Percentiles rank a stretch among this genome's conserved stretches.
Conservation (phyloP, 2,329 filamentous ascomycete genomes). For the Pseudogymnoascus sp. region DNA sequence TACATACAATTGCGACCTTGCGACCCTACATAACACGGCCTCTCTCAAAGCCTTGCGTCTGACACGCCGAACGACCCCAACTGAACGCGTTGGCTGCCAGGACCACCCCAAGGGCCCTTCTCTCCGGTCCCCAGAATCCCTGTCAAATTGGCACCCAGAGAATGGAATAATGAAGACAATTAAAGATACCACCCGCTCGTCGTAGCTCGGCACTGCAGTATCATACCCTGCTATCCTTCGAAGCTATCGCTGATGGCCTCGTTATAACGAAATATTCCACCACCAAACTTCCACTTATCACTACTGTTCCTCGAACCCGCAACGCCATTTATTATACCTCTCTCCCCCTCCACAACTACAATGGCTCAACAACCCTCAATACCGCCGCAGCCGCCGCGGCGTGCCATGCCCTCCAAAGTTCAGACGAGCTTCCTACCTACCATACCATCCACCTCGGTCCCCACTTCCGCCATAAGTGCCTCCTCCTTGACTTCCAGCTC, state of each 20-base stretch:
- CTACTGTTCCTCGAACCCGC: neutral
- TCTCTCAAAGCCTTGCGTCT: neutral
- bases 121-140: neutral
- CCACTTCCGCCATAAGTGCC: conserved; percentile 46
- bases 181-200: neutral
- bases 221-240: neutral
- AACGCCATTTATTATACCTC: neutral
- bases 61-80: conserved; percentile 1
- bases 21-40: neutral
- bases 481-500: conserved; percentile 48
- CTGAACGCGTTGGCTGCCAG: neutral
- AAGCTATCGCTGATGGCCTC: neutral
- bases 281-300: neutral
- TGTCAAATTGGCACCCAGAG: conserved; percentile 5
- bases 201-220: conserved; percentile 5
- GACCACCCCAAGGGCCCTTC: neutral
- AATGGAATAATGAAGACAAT: conserved; percentile 5
- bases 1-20: neutral
- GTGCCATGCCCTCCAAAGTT: conserved; percentile 24
- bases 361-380: conserved; percentile 17
- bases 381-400: conserved; percentile 16
- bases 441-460: conserved; percentile 32
- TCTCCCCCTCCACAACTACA: conserved; percentile 12
- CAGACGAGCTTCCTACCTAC: conserved; percentile 25
- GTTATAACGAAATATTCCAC: conserved; percentile 5